Percentiles rank a stretch among this genome's conserved stretches.
These are phyloP conservation scores for Orobanche coerulescens DNA, from an alignment of 257 asterid species.

Conservation along the genomic window DNA sequence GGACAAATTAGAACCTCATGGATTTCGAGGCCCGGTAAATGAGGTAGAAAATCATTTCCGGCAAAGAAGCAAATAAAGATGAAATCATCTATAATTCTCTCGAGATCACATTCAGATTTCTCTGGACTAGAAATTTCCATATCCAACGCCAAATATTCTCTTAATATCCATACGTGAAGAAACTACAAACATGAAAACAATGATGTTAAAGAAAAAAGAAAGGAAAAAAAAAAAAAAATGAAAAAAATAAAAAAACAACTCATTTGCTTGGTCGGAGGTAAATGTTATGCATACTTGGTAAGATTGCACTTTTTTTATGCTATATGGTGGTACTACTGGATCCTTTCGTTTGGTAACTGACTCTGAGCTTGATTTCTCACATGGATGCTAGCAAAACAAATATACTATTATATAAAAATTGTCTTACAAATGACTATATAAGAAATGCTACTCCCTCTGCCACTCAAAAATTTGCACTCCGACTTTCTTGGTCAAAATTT, in stretches of 20 bases:
- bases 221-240: background rate
- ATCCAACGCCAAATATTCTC: conserved; percentile 51
- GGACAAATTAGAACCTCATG: conserved; percentile 47
- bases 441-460: too few relatives aligned
- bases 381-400: background rate
- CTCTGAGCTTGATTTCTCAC: background rate
- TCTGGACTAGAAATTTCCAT: conserved; percentile 28
- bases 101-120: conserved; percentile 32
- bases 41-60: conserved; percentile 72
- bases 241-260: too few relatives aligned
- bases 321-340: background rate
- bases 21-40: conserved; percentile 45
- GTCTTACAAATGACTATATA: too few relatives aligned
- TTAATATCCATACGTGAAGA: conserved; percentile 40
- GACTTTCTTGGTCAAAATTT: too few relatives aligned
- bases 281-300: conserved; percentile 25
- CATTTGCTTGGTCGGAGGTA: background rate
- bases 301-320: background rate
- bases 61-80: conserved; percentile 53
- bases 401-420: too few relatives aligned
- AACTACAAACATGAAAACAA: conserved; percentile 29
- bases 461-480: too few relatives aligned
- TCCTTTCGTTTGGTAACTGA: background rate
- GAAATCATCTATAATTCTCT: conserved; percentile 50
- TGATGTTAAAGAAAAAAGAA: background rate